Conservation (phyloP, 176 grass and related monocot species). For the Saccharum spontaneum region DNA sequence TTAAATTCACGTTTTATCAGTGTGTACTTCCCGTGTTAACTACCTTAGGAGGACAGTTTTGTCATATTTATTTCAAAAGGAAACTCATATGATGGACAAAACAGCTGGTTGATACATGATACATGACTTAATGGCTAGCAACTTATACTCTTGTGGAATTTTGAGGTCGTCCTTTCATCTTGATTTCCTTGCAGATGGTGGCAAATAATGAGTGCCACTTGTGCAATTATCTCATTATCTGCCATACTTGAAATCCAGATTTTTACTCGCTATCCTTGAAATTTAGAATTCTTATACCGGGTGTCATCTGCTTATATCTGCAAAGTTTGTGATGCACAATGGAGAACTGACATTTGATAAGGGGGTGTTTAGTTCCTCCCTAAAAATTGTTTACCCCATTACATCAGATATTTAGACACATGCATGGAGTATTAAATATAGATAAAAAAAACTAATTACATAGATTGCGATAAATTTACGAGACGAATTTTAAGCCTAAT, state of each 20-base stretch:
- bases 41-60: constrained; percentile 44
- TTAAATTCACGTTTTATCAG: constrained; percentile 40
- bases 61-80: constrained; percentile 18
- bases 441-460: too few relatives aligned
- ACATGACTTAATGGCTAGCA: constrained; percentile 34
- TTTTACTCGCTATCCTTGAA: background rate
- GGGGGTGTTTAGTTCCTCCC: too few relatives aligned
- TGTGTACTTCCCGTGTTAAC: constrained; percentile 37
- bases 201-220: background rate
- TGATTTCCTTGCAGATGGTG: background rate
- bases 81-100: constrained; percentile 17
- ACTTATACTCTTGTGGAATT: background rate
- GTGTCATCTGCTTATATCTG: background rate
- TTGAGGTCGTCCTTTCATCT: background rate
- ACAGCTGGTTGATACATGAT: constrained; percentile 27
- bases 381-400: too few relatives aligned
- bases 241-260: background rate
- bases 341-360: too few relatives aligned
- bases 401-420: too few relatives aligned
- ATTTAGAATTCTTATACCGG: background rate
- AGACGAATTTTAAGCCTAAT: too few relatives aligned
- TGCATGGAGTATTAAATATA: too few relatives aligned
- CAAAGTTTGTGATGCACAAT: too few relatives aligned
- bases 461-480: too few relatives aligned
- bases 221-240: background rate